Evolutionary conservation across 257 asterid genomes (phyloP), one percentile per base, ranked within the genome.

Genomic region (Cinchona pubescens): DNA sequence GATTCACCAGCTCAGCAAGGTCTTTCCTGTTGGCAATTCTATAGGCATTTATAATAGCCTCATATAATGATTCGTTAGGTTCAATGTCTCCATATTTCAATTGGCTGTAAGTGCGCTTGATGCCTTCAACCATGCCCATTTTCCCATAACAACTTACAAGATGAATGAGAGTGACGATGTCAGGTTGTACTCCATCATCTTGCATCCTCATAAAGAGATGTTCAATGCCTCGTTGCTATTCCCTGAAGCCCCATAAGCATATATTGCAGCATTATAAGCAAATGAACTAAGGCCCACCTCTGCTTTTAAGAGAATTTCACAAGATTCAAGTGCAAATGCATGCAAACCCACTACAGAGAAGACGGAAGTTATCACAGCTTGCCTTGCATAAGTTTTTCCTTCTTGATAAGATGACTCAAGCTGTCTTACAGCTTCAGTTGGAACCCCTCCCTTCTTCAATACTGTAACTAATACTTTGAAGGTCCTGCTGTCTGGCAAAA

Each of bases 71-170:
- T 66, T 87, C 91, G 49, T 83, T 85, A 10, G 85, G 84, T 79
- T 85, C 94, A 43, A 92, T 81, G 27, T 58, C 87, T 71, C 96
- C 90, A 69, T 80, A 79, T 75, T 87, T 94, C 55, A 94, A 67
- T 73, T 83, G 91, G 74, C 93, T 81, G 69, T 89, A 84, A 72
- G 92, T 79, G 35, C 97, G 86, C 84, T 92, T 90, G 78, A 92
- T 89, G 56, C 97, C 97, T 86, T 94, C 97, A 64, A 89, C 82
- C 92, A 92, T 89, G 58, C 98, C 93, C 15, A 93, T 94, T 83
- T 88, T 85, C 46, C 97, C 96, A 38, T 94, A 94, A 80, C 98
- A 94, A 53, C 78, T 81, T 21, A 89, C 97, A 15, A 94, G 93
- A 82, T 80, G 83, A 51, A 94, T 78, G 72, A 82, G 75, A 0